Conservation (phyloP, 2,329 filamentous ascomycete genomes). For the Calcarisporium arbuscula region DNA sequence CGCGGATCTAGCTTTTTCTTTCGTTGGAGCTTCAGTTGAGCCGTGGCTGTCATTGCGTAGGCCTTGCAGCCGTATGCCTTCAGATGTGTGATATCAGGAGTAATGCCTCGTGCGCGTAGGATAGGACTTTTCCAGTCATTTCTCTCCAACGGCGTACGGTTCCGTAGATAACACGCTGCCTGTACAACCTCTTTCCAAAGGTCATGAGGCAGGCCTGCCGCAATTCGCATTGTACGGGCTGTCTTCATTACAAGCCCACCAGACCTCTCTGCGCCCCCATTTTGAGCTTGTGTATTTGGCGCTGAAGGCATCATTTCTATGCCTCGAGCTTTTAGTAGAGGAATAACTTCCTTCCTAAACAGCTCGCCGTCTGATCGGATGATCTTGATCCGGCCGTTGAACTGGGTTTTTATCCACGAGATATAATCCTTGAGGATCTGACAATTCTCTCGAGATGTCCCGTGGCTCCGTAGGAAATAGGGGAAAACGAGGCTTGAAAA, state of each 20-base stretch:
- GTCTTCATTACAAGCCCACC: background rate
- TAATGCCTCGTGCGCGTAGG: background rate
- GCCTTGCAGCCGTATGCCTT: background rate
- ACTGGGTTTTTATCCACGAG: background rate
- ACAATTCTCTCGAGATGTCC: background rate
- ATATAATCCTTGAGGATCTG: too few species aligned
- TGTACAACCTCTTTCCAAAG: slow-evolving; percentile 1
- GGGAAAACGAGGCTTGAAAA: slow-evolving; percentile 1
- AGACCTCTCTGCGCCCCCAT: slow-evolving; percentile 3
- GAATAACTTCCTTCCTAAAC: background rate
- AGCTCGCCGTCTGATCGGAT: background rate
- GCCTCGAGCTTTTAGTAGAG: background rate
- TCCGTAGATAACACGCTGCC: slow-evolving; percentile 2
- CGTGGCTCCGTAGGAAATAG: background rate
- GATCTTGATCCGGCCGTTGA: background rate
- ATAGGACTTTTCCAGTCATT: background rate
- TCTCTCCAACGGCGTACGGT: background rate
- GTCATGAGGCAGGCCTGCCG: background rate
- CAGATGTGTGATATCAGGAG: background rate
- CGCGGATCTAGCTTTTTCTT: slow-evolving; percentile 2
- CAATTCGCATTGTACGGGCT: slow-evolving; percentile 3
- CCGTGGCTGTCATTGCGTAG: too few species aligned
- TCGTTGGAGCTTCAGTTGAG: too few species aligned
- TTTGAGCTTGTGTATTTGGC: slow-evolving; percentile 1
- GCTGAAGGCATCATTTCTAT: too few species aligned